Conservation (phyloP, 2,329 filamentous ascomycete species). For the Anisogramma anomala region DNA sequence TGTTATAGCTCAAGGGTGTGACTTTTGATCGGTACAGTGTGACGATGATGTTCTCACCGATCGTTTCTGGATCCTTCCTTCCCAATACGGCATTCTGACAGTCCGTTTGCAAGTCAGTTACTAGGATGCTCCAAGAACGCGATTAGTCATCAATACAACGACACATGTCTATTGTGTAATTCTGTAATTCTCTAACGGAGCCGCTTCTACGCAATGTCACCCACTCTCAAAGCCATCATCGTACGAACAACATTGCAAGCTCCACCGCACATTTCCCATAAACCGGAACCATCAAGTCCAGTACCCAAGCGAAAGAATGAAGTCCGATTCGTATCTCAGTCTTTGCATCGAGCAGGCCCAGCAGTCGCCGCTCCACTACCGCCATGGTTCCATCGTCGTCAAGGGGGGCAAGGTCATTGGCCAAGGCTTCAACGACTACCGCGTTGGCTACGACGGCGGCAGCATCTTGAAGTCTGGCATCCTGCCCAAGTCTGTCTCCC, state of each 20-base stretch:
- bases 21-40: too few relatives aligned
- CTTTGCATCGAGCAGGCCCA: conserved; percentile 41
- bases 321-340: conserved; percentile 33
- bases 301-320: conserved; percentile 10
- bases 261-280: not conserved
- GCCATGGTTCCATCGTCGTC: conserved; percentile 35
- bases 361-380: conserved; percentile 36
- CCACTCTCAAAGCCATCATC: not conserved
- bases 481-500: conserved; percentile 24
- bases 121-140: too few relatives aligned
- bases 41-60: too few relatives aligned
- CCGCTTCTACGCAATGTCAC: too few relatives aligned
- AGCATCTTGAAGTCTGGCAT: conserved; percentile 34
- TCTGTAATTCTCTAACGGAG: too few relatives aligned
- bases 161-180: too few relatives aligned
- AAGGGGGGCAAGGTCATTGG: conserved; percentile 42
- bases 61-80: too few relatives aligned
- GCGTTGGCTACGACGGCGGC: conserved; percentile 36
- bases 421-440: conserved; percentile 38
- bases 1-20: too few relatives aligned
- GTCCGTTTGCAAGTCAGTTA: too few relatives aligned
- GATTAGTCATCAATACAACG: too few relatives aligned
- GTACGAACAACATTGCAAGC: not conserved
- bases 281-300: not conserved
- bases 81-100: too few relatives aligned